phyloP scores from a whole-genome alignment of 352 stramenopile species.

The Globisporangium solare region DNA sequence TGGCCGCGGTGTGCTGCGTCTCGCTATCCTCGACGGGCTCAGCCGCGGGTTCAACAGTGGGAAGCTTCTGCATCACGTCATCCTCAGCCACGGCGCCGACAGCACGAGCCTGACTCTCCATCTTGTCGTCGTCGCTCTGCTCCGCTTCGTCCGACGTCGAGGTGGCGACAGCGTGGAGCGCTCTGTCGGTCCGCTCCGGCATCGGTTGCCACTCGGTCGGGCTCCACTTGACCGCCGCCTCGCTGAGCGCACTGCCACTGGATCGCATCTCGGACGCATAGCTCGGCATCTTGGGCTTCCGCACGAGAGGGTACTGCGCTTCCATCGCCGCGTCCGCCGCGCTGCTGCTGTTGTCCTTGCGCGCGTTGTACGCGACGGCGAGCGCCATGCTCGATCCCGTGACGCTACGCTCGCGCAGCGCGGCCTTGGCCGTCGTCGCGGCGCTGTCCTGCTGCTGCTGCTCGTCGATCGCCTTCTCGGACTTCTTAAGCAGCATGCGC shows the following conservation, averaged over 20 bases:
- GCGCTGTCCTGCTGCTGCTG: slow-evolving; percentile 18
- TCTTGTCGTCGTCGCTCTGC: background rate
- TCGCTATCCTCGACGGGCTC: background rate
- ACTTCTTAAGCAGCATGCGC: slow-evolving; percentile 52
- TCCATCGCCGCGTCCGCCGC: background rate
- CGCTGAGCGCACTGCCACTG: background rate
- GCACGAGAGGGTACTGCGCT: slow-evolving; percentile 7
- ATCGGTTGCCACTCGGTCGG: slow-evolving; percentile 7
- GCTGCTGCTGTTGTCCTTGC: slow-evolving; percentile 13
- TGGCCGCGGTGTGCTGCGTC: background rate
- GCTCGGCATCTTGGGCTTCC: slow-evolving; percentile 12
- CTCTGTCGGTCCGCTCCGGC: slow-evolving; percentile 1
- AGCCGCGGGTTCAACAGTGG: background rate
- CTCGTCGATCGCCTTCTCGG: slow-evolving; percentile 28
- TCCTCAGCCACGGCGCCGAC: background rate
- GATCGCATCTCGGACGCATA: slow-evolving; percentile 14
- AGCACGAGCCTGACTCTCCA: background rate
- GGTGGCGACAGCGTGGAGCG: slow-evolving; percentile 2
- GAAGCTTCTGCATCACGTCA: background rate
- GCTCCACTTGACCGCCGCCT: slow-evolving; percentile 6
- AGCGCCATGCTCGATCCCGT: slow-evolving; percentile 60
- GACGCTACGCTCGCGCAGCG: slow-evolving; percentile 27
- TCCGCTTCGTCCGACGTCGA: background rate
- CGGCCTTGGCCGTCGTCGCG: slow-evolving; percentile 20
- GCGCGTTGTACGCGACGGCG: slow-evolving; percentile 38